Evolutionary conservation across 441 rosid genomes (phyloP), one percentile per base, ranked within the genome.

Genomic region (Gossypium gossypioides): DNA sequence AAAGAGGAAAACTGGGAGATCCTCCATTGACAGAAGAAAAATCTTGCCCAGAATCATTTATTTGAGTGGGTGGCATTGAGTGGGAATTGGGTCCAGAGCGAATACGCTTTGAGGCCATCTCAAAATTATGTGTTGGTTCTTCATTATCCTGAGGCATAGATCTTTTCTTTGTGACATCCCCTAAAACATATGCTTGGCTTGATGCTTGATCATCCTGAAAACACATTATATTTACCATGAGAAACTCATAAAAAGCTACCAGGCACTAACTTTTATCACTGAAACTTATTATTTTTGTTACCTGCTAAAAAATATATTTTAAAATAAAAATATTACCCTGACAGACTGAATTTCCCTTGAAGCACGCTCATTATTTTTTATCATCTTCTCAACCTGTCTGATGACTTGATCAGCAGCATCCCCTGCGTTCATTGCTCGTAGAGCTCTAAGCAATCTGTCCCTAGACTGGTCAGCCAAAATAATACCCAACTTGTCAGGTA

Each of bases 321-420:
- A 16, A 55, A 55, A 62, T 24, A 71, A 40, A 67, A 54, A 32
- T 63, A 76, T 80, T 83, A 93, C 99, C 97, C 87, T 85, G 85
- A 79, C 74, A 34, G 83, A 74, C 82, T 88, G 90, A 81, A 80
- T 77, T 78, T 96, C 98, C 68, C 95, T 96, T 74, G 89, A 86
- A 80, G 91, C 86, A 71, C 99, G 97, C 84, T 91, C 98, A 80
- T 81, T 86, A 75, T 80, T 89, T 82, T 84, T 91, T 13, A 91
- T 82, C 82, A 85, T 77, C 83, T 93, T 93, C 78, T 91, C 99
- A 73, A 91, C 96, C 85, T 91, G 99, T 71, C 99, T 89, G 72
- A 96, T 84, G 75, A 85, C 98, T 81, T 93, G 98, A 79, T 96
- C 98, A 56, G 96, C 99, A 42, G 93, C 97, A 84, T 96, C 97